phyloP scores from a whole-genome alignment of 2,329 filamentous ascomycete genomes.

The Trichophyton equinum region DNA sequence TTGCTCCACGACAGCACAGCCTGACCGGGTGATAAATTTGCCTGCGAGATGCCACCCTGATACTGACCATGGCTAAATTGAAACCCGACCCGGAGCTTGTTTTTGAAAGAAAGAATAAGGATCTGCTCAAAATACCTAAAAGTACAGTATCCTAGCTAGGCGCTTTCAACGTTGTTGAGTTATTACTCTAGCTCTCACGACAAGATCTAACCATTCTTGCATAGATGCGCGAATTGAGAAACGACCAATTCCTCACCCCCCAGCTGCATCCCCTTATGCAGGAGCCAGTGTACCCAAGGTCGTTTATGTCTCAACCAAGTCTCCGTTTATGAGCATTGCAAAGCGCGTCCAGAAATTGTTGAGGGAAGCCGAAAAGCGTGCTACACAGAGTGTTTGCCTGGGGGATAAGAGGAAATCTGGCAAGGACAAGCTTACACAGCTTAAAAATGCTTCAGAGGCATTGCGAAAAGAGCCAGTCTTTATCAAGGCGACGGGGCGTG shows the following conservation, averaged over 20 bases:
- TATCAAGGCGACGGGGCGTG: constrained; percentile 48
- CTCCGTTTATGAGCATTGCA: constrained; percentile 47
- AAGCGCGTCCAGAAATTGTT: constrained; percentile 49
- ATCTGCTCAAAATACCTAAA: constrained; percentile 26
- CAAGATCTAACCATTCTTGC: background rate
- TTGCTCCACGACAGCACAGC: background rate
- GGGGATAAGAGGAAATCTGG: constrained; percentile 22
- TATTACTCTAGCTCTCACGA: background rate
- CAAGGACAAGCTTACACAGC: constrained; percentile 22
- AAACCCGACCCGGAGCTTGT: constrained; percentile 17
- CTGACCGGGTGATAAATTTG: background rate
- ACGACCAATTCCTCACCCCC: constrained; percentile 46
- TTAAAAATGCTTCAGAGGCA: constrained; percentile 24
- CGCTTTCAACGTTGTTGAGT: background rate
- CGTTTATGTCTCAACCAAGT: constrained; percentile 43
- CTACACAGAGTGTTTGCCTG: constrained; percentile 31
- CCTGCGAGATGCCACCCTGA: background rate
- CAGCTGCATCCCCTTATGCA: constrained; percentile 43
- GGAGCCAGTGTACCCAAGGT: constrained; percentile 38
- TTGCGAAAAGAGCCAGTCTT: constrained; percentile 39
- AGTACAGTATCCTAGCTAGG: constrained; percentile 15
- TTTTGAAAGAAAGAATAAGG: constrained; percentile 30
- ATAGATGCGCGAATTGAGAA: constrained; percentile 40
- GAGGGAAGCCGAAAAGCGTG: constrained; percentile 40
- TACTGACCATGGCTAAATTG: constrained; percentile 7